These are phyloP conservation scores for Saccharomycopsis sp. DNA, from an alignment of 805 yeast genomes.

Conservation along the genomic window DNA sequence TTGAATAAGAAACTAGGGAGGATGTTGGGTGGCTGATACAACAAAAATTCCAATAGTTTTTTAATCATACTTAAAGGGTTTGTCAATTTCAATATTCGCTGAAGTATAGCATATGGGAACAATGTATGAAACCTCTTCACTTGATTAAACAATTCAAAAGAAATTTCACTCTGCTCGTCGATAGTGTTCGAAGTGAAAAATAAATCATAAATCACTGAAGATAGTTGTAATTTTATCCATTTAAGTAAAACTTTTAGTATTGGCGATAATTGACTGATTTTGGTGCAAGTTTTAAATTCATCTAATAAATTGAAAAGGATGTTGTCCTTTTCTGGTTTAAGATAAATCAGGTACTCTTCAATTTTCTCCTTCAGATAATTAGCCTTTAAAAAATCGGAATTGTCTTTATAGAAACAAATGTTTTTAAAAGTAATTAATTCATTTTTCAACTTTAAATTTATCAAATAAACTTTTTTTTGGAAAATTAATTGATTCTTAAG, in stretches of 20 bases:
- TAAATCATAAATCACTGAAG: slow-evolving; percentile 75
- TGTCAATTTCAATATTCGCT: slow-evolving; percentile 71
- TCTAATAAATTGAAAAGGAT: slow-evolving; percentile 57
- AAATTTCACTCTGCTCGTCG: neutral
- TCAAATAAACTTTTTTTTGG: slow-evolving; percentile 52
- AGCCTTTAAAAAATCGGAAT: slow-evolving; percentile 10
- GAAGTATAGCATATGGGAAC: slow-evolving; percentile 75
- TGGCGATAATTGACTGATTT: slow-evolving; percentile 55
- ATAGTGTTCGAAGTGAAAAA: slow-evolving; percentile 70
- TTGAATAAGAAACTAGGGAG: slow-evolving; percentile 5
- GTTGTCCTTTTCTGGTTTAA: slow-evolving; percentile 29
- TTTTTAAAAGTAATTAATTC: slow-evolving; percentile 17
- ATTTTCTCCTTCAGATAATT: slow-evolving; percentile 34
- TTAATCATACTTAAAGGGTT: slow-evolving; percentile 84
- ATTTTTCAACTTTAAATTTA: slow-evolving; percentile 26
- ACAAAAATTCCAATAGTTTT: slow-evolving; percentile 68
- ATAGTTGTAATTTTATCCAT: slow-evolving; percentile 76
- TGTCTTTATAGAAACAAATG: slow-evolving; percentile 9
- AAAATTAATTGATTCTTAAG: slow-evolving; percentile 62
- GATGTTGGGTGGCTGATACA: slow-evolving; percentile 54
- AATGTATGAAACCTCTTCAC: slow-evolving; percentile 63
- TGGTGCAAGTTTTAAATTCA: slow-evolving; percentile 53
- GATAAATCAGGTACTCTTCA: slow-evolving; percentile 32
- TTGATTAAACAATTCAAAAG: slow-evolving; percentile 62
- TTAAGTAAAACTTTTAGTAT: slow-evolving; percentile 64